Evolutionary conservation across 768 basidiomycete genomes (phyloP), one percentile per base, ranked within the genome.

Genomic region (Calvatia gigantea): DNA sequence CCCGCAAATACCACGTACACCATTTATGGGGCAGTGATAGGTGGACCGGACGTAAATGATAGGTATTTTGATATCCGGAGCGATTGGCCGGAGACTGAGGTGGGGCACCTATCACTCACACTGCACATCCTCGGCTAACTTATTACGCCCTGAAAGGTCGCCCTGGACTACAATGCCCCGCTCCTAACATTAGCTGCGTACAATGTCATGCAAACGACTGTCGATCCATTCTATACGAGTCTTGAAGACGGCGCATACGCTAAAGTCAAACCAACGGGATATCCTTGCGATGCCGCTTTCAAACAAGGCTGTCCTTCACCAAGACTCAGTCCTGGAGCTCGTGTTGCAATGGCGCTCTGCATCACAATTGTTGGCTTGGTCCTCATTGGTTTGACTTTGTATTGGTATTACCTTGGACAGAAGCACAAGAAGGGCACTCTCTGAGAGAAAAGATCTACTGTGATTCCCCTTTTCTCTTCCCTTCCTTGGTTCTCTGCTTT

Each of bases 41-140:
- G 95, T 41, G 95, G 94, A 28, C 94, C 94, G 0, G 83, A 90
- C 63, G 75, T 74, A 56, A 74, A 80, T 23, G 94, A 91, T 65
- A 75, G 77, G 23, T 97, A 81, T 71, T 95, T 80, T 67, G 89
- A 97, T 64, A 86, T 93, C 57, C 84, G 95, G 35, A 86, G 80
- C 54, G 93, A 96, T 67, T 96, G 92, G 90, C 87, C 87, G 1
- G 80, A 96, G 70, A 89, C 85, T 15, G 94, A 97, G 80, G 87
- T 88, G 60, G 28, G 71, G 65, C 37, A n/a, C n/a, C n/a, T n/a
- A n/a, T n/a, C n/a, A n/a, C n/a, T n/a, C n/a, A n/a, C n/a, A n/a
- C n/a, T n/a, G n/a, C n/a, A n/a, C n/a, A n/a, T n/a, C n/a, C n/a
- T n/a, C n/a, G n/a, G n/a, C n/a, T n/a, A n/a, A n/a, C 27, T 32